Evolutionary conservation across 345 rosid genomes (phyloP).

Genomic region (Eucalyptus sp.): DNA sequence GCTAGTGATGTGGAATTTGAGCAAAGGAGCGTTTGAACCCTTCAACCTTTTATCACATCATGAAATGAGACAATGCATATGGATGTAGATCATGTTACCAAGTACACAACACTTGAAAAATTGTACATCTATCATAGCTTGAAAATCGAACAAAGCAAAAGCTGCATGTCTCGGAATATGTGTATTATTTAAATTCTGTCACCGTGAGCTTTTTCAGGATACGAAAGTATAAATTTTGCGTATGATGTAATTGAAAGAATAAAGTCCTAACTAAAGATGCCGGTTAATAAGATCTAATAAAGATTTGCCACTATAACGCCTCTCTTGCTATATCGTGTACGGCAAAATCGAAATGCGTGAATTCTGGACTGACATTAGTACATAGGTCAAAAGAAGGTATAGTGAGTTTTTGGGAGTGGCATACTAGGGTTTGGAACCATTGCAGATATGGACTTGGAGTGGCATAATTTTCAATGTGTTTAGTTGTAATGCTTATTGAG

Average conservation of each 20-base stretch:
- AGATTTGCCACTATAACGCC: not conserved
- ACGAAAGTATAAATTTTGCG: not conserved
- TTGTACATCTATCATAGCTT: not conserved
- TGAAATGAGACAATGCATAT: not conserved
- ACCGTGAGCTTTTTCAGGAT: rapidly evolving
- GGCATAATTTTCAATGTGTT: not conserved
- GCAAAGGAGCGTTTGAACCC: not conserved
- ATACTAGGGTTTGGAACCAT: not conserved
- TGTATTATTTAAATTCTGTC: not conserved
- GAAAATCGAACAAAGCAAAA: not conserved
- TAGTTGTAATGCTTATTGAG: not conserved
- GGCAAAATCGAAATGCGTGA: not conserved
- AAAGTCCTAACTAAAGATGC: not conserved
- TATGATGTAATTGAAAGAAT: not conserved
- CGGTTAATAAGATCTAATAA: not conserved
- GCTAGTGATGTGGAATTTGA: not conserved
- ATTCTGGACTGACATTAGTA: not conserved
- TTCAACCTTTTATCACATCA: not conserved
- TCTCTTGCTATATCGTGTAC: not conserved
- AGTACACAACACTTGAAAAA: not conserved
- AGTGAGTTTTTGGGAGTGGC: not conserved
- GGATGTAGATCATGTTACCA: not conserved
- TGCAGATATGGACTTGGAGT: not conserved
- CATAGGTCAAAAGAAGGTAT: not conserved
- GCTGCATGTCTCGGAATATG: not conserved